Percentiles rank a stretch among this genome's conserved stretches.
Evolutionary conservation across 148 eudicot species (phyloP).

Genomic region (Drosera capensis): DNA sequence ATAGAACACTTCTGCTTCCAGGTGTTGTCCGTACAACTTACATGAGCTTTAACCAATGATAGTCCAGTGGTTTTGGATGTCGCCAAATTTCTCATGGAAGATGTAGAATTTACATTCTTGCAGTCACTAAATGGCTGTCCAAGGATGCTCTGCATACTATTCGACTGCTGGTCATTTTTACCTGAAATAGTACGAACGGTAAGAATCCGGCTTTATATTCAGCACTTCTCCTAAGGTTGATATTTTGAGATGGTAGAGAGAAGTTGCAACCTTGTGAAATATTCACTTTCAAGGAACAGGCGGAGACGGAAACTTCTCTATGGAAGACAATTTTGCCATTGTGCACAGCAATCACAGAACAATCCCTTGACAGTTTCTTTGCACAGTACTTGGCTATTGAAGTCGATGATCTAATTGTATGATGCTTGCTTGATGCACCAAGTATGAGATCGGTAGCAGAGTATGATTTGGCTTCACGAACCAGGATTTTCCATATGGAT

Average conservation of each 20-base stretch:
- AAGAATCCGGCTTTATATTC: neutral
- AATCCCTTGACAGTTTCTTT: constrained; percentile 49
- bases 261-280: constrained; percentile 17
- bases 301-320: constrained; percentile 34
- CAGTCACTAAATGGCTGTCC: constrained; percentile 35
- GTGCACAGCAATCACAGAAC: constrained; percentile 70
- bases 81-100: no score
- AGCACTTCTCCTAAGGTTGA: neutral
- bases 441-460: constrained; percentile 50
- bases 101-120: constrained; percentile 18
- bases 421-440: constrained; percentile 53
- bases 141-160: constrained; percentile 31
- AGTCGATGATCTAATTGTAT: constrained; percentile 43
- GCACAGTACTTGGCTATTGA: constrained; percentile 87
- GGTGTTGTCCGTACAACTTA: constrained; percentile 6
- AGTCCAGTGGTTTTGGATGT: constrained; percentile 5
- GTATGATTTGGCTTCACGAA: constrained; percentile 60
- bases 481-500: constrained; percentile 54
- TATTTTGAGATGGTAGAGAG: neutral
- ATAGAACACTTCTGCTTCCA: constrained; percentile 33
- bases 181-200: constrained; percentile 19
- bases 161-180: constrained; percentile 18
- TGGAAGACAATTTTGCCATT: constrained; percentile 75
- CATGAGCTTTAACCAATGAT: constrained; percentile 8
- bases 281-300: constrained; percentile 4